Evolutionary conservation across 129 eudicot genomes (phyloP).

Genomic region (Centaurea solstitialis): DNA sequence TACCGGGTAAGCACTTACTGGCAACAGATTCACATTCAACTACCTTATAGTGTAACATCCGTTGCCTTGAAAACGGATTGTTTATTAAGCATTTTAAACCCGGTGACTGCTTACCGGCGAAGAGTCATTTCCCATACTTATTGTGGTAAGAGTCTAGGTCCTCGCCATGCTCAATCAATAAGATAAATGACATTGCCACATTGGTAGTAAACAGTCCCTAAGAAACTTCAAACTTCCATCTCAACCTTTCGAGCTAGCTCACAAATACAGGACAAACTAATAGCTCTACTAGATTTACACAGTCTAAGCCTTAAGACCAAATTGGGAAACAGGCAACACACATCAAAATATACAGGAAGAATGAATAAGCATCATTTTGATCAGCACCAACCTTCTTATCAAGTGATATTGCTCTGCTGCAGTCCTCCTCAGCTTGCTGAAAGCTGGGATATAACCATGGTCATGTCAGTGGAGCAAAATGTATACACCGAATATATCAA

Average conservation of each 20-base stretch:
- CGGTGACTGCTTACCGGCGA: too few species aligned
- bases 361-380: constrained; percentile 8
- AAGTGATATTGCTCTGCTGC: constrained; percentile 76
- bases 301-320: neutral
- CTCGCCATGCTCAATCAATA: too few species aligned
- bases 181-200: too few species aligned
- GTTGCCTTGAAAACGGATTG: too few species aligned
- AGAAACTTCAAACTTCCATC: constrained; percentile 1
- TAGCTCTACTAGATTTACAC: neutral
- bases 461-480: constrained; percentile 13
- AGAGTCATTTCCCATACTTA: too few species aligned
- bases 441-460: constrained; percentile 44
- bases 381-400: constrained; percentile 75
- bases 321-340: neutral
- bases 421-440: constrained; percentile 89
- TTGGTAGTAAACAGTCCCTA: too few species aligned
- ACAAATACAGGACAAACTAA: neutral
- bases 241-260: constrained; percentile 6
- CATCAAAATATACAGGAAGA: neutral
- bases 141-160: too few species aligned
- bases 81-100: too few species aligned
- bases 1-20: too few species aligned
- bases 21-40: too few species aligned
- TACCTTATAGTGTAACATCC: too few species aligned
- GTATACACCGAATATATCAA: neutral